These are phyloP conservation scores for Chlorella variabilis DNA, from an alignment of 163 green algal genomes.

Conservation along the genomic window DNA sequence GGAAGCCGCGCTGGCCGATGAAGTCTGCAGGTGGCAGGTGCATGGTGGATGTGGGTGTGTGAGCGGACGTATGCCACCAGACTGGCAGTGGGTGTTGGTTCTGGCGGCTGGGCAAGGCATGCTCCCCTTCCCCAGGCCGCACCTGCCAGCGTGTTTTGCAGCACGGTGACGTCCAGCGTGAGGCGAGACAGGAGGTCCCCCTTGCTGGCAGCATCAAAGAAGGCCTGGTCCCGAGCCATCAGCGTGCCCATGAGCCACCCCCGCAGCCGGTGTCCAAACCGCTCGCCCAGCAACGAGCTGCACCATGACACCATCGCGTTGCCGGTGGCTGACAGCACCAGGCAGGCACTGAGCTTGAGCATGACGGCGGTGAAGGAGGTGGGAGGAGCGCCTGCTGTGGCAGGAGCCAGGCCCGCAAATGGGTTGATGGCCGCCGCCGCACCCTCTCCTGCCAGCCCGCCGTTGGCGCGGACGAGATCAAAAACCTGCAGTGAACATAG, in stretches of 20 bases:
- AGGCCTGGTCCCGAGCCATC: constrained; percentile 27
- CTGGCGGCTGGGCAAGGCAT: no score
- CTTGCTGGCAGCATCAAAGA: constrained; percentile 39
- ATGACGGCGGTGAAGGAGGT: constrained; percentile 29
- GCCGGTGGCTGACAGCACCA: constrained; percentile 37
- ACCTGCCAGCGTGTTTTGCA: constrained; percentile 46
- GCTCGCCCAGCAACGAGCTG: constrained; percentile 34
- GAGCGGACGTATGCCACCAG: no score
- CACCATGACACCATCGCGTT: constrained; percentile 31
- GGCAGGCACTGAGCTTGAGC: constrained; percentile 29
- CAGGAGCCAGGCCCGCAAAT: background rate
- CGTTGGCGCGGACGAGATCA: constrained; percentile 38
- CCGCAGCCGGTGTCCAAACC: constrained; percentile 37
- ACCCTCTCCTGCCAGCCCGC: background rate
- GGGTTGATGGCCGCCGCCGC: background rate
- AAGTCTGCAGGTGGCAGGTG: constrained; percentile 24
- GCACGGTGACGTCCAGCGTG: constrained; percentile 38
- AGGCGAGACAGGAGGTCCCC: constrained; percentile 41
- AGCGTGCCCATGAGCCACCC: constrained; percentile 36
- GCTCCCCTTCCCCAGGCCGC: no score
- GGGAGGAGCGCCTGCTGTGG: background rate
- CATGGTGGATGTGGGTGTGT: background rate
- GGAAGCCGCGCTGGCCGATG: constrained; percentile 38
- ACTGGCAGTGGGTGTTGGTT: no score
- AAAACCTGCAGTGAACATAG: no score